phyloP scores from a whole-genome alignment of 2,329 filamentous ascomycete genomes.

The Ilyonectria mors-panacis region DNA sequence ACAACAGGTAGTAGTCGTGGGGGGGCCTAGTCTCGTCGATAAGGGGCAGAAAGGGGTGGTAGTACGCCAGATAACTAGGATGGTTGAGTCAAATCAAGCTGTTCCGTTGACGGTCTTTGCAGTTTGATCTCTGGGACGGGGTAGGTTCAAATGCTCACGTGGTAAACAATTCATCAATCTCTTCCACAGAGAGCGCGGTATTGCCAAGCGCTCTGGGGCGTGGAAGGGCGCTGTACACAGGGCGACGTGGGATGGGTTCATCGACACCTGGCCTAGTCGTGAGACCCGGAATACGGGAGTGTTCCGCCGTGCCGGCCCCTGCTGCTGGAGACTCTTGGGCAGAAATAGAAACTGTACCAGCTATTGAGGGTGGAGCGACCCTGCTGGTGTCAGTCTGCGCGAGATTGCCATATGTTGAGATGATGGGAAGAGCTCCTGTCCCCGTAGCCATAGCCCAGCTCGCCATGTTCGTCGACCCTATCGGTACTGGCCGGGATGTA shows the following conservation, averaged over 20 bases:
- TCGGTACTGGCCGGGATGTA: not conserved
- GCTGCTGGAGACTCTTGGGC: not conserved
- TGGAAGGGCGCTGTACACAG: not conserved
- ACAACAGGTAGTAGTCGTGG: constrained; percentile 12
- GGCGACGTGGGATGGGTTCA: not conserved
- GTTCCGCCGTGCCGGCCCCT: not conserved
- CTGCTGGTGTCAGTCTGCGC: not conserved
- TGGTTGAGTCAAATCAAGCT: not conserved
- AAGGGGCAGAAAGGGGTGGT: constrained; percentile 11
- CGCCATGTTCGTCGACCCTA: not conserved
- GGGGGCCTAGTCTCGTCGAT: constrained; percentile 1
- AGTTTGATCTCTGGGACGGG: not conserved
- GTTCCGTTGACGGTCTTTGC: not conserved
- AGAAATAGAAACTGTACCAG: not conserved
- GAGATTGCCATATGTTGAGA: too few relatives aligned
- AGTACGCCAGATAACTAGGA: not conserved
- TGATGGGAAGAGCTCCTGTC: not conserved
- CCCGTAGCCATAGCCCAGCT: not conserved
- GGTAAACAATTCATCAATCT: constrained; percentile 6
- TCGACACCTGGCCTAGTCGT: not conserved
- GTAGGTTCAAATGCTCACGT: not conserved
- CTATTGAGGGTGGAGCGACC: too few relatives aligned
- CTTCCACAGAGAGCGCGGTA: constrained; percentile 4
- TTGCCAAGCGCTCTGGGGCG: constrained; percentile 1
- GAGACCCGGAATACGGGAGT: not conserved